Base-by-base conservation (phyloP, 768 basidiomycete genomes). In the Saitozyma sp. region DNA sequence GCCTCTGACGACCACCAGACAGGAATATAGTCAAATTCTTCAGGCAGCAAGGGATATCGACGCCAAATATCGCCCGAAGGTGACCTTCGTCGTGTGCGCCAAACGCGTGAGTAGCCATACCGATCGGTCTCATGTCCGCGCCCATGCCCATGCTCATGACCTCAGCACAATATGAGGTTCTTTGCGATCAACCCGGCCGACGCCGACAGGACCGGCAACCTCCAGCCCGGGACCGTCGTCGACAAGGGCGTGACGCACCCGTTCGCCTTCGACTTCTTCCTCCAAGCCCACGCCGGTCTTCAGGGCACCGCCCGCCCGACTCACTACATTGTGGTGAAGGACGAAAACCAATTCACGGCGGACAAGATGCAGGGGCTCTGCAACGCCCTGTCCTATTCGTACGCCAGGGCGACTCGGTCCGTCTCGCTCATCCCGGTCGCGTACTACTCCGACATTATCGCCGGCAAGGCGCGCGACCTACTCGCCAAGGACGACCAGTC, bases 201-300 rank as follows among this genome's bases (percentile, higher is more conserved):
- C 43, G 43, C 16, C 17, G 78, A 79, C 59, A 58, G 73, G 40
- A 75, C 69, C 16, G 75, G 75, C 7, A 77, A 78, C 58, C 59
- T 76, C n/a, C 72, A 68, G 6, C 55, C 75, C 14, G 74, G 74
- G 66, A 65, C 66, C 9, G 73, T 77, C 29, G 76, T 79, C 48
- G 78, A 79, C 59, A 62, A 42, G 17, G 62, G 63, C 48, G 74
- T 77, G 16, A 69, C 67, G 20, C 76, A 77, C 39, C 78, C 78
- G 3, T 76, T 74, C 65, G 75, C 74, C 7, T 75, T 76, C 49
- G 78, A 79, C 57, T 79, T 79, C 56, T 79, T 74, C 62, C 66
- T 77, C 11, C 77, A 78, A 61, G 71, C 74, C 16, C 74, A 76
- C 49, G 68, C 74, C 48, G 78, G 78, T 58, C 63, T 76, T 16